Evolutionary conservation across 148 eudicot species (phyloP), one percentile per base, ranked within the genome.

Genomic region (Camellia lanceoleosa): DNA sequence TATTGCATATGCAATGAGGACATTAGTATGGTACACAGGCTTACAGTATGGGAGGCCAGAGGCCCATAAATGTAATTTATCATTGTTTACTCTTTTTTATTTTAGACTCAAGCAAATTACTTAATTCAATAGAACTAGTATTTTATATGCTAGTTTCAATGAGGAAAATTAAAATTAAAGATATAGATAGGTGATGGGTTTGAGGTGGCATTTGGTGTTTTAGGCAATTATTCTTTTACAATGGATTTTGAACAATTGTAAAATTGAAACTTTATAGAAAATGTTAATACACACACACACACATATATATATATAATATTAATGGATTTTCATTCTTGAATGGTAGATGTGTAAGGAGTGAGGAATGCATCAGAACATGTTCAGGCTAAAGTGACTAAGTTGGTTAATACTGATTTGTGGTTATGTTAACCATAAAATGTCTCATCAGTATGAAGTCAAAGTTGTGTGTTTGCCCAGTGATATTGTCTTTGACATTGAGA

Each of bases 131-230:
- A 43, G 1, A 68, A 43, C 15, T 71, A 71, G 51, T 30, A 18
- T 3, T 54, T 54, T 13, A 58, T 71, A 30, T 0, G 3, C 12
- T 71, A 19, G 61, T 14, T 10, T 3, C 10, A 47, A 20, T 54
- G 18, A 47, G 60, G 75, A 71, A 51, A 20, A 49, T 71, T 19
- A 20, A 47, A 49, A 51, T 1, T 30, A 30, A 30, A 30, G 38
- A 30, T 30, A 71, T 0, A 51, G 51, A 49, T 19, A 71, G 75
- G 59, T 20, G 59, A 71, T 19, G 43, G 58, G 15, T 71, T 51
- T 71, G 75, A 47, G 59, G 75, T 71, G 42, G 59, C 14, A 47
- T 71, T 51, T 19, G 16, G 41, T 71, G 75, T 49, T 71, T 9
- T 47, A 70, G 51, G 3, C 38, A 70, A 70, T 47, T 13, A 19